These are phyloP conservation scores for Apiotrichum sp. DNA, from an alignment of 1,284 basidiomycete genomes.

Conservation along the genomic window DNA sequence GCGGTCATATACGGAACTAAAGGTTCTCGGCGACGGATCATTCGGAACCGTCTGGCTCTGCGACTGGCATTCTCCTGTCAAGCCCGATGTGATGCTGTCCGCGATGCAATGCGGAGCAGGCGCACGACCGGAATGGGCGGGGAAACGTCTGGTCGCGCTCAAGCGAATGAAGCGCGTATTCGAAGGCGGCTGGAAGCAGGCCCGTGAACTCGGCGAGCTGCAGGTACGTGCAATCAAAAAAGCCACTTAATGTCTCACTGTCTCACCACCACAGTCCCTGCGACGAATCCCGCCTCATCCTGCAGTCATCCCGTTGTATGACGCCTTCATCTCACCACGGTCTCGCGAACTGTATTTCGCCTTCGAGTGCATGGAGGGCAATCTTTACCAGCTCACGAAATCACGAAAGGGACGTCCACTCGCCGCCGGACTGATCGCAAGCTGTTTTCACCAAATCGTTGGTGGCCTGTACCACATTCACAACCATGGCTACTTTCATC, in stretches of 20 bases:
- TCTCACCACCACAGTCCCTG: constrained; percentile 62
- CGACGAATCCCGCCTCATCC: constrained; percentile 90
- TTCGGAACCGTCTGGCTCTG: constrained; percentile 98
- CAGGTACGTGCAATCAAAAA: constrained; percentile 57
- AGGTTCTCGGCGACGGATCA: constrained; percentile 89
- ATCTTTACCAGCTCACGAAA: constrained; percentile 98
- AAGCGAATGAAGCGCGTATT: constrained; percentile 98
- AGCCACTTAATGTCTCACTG: background rate
- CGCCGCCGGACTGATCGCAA: constrained; percentile 89
- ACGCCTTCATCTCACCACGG: constrained; percentile 90
- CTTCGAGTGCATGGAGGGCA: constrained; percentile 99
- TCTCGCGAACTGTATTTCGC: constrained; percentile 97
- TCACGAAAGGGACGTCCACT: constrained; percentile 88
- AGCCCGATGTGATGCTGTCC: constrained; percentile 75
- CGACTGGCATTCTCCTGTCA: constrained; percentile 96
- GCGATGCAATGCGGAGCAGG: constrained; percentile 77
- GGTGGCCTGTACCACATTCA: constrained; percentile 91
- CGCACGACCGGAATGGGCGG: constrained; percentile 86
- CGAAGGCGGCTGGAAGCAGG: constrained; percentile 96
- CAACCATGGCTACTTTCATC: constrained; percentile 88
- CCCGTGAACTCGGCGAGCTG: constrained; percentile 89
- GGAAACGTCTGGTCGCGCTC: constrained; percentile 90
- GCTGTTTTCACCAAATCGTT: constrained; percentile 89
- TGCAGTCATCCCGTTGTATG: constrained; percentile 97
- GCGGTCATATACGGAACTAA: constrained; percentile 56